Base-by-base conservation (phyloP, 1,139 yeast species). In the Protomyces inouyei region DNA sequence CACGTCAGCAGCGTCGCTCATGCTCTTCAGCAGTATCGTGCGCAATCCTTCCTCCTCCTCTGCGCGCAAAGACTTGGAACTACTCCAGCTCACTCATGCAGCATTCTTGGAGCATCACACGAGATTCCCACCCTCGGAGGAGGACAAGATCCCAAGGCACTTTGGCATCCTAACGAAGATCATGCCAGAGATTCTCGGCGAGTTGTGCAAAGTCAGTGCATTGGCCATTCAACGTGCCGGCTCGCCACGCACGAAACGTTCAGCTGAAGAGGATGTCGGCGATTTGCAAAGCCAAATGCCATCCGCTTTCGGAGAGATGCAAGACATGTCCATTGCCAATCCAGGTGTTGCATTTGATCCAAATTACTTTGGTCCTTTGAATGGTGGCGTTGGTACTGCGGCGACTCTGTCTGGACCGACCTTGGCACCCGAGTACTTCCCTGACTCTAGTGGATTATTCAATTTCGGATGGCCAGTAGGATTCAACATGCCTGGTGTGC, bases 31-130 rank as follows among this genome's bases (percentile, higher is more conserved):
- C 38, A 36, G 40, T 16, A 25, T 57, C 40, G 35, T 57, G 25
- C 61, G 61, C 14, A 36, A 38, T 48, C 55, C 61, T 10, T 16
- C 55, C 3, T 57, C 61, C 4, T 36, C 61, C 1, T 43, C 48
- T 1, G 48, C 48, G 25, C 21, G 25, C 16, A 4, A 12, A 12
- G 48, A 43, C 23, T 10, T 18, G 12, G 48, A 43, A n/a, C 9
- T 43, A 4, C 25, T 43, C 25, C 23, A n/a, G 23, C 48, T 43
- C 25, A n/a, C 18, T 4, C 48, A 21, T 5, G 23, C 16, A 12
- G 48, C 23, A 2, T 43, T 43, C 18, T 5, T 43, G 9, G 25
- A 43, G 8, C 48, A 43, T 18, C 21, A 18, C 25, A 10, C 21
- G 23, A 18, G 25, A 21, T 18, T 16, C 23, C 25, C 21, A 6